Conservation (phyloP, 2,329 filamentous ascomycete species). For the Acrocalymma vagum region DNA sequence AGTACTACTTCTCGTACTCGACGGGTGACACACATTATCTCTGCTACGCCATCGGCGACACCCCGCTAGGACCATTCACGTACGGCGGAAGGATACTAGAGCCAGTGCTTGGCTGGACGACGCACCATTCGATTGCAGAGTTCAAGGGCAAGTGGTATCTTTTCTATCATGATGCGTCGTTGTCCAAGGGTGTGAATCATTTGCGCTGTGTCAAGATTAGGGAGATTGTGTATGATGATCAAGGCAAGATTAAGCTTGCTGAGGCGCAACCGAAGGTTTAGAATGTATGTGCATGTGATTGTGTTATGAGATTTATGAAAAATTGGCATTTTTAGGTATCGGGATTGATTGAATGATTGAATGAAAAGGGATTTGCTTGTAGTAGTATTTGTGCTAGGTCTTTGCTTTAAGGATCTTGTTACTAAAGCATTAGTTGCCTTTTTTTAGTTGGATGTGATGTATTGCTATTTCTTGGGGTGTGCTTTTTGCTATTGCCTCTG, state of each 20-base stretch:
- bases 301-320: too few species aligned
- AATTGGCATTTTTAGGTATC: too few species aligned
- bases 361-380: too few species aligned
- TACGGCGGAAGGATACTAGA: slow-evolving; percentile 76
- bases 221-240: slow-evolving; percentile 76
- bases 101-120: slow-evolving; percentile 82
- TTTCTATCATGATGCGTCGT: slow-evolving; percentile 78
- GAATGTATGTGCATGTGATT: too few species aligned
- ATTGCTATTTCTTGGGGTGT: too few species aligned
- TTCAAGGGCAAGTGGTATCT: slow-evolving; percentile 76
- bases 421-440: too few species aligned
- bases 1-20: slow-evolving; percentile 80
- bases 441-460: too few species aligned
- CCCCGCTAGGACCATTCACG: slow-evolving; percentile 75
- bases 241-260: slow-evolving; percentile 65
- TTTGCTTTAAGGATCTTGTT: too few species aligned
- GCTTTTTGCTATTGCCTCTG: too few species aligned
- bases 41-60: slow-evolving; percentile 72
- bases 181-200: slow-evolving; percentile 75
- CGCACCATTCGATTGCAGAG: slow-evolving; percentile 81
- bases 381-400: too few species aligned
- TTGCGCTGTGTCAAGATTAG: slow-evolving; percentile 76
- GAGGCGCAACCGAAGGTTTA: slow-evolving; percentile 40
- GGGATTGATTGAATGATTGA: too few species aligned
- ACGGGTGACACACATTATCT: slow-evolving; percentile 81